A percentile compares a stretch with the other conserved stretches of the same genome.
phyloP scores from a whole-genome alignment of 352 stramenopile genomes.

The Globisporangium perplexum region DNA sequence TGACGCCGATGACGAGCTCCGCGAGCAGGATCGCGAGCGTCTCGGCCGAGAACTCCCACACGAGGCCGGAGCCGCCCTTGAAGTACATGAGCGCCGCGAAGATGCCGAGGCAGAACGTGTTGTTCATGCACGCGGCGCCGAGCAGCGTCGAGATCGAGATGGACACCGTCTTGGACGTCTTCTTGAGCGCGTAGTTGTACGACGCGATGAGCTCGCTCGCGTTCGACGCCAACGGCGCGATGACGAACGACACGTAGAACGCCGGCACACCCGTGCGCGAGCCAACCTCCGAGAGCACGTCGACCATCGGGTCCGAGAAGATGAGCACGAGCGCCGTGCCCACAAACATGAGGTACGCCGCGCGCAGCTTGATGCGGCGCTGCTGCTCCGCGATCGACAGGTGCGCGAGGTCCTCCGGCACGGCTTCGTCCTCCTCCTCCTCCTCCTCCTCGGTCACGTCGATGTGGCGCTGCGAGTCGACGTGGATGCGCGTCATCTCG shows the following conservation, averaged over 20 bases:
- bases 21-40: slow-evolving; percentile 96
- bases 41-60: slow-evolving; percentile 98
- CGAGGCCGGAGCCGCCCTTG: slow-evolving; percentile 73
- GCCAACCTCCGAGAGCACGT: slow-evolving; percentile 94
- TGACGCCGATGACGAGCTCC: slow-evolving; percentile 85
- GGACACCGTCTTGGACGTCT: slow-evolving; percentile 97
- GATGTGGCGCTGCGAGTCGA: slow-evolving; percentile 44
- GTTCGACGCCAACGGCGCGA: slow-evolving; percentile 97
- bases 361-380: slow-evolving; percentile 92
- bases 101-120: slow-evolving; percentile 98
- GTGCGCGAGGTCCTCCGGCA: slow-evolving; percentile 92
- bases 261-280: slow-evolving; percentile 84
- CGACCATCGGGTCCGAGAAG: slow-evolving; percentile 98
- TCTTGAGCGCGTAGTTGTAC: slow-evolving; percentile 97
- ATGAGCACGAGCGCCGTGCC: slow-evolving; percentile 93
- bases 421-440: slow-evolving; percentile 91
- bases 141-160: slow-evolving; percentile 93
- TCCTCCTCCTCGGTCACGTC: slow-evolving; percentile 48
- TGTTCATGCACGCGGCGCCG: slow-evolving; percentile 98
- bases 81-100: slow-evolving; percentile 97
- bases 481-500: slow-evolving; percentile 37
- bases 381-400: slow-evolving; percentile 95
- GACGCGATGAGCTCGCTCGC: slow-evolving; percentile 96
- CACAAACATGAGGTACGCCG: slow-evolving; percentile 91
- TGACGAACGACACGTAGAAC: slow-evolving; percentile 98